These are phyloP conservation scores for Conringia planisiliqua DNA, from an alignment of 345 rosid species.

Conservation along the genomic window DNA sequence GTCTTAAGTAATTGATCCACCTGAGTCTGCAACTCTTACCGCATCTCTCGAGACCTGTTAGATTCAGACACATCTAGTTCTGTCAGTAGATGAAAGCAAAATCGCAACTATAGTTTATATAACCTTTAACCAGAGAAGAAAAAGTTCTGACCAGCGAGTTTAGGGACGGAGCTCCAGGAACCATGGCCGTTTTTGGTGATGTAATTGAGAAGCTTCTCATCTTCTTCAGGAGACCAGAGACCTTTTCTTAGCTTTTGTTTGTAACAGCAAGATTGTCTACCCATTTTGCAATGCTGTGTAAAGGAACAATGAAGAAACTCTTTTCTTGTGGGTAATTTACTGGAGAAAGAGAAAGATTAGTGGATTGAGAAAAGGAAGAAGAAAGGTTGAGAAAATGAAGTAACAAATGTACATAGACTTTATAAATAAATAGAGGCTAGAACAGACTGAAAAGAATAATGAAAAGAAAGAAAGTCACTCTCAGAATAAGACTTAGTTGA, in stretches of 20 bases:
- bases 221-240: conserved; percentile 87
- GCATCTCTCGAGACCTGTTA: conserved; percentile 26
- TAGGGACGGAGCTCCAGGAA: conserved; percentile 83
- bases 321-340: neutral
- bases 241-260: conserved; percentile 78
- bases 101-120: neutral
- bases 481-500: conserved; percentile 5
- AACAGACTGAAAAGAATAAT: neutral
- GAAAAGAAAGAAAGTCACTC: neutral
- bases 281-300: conserved; percentile 39
- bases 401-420: conserved; percentile 20
- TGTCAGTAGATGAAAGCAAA: neutral
- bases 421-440: neutral
- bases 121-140: neutral
- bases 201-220: conserved; percentile 63
- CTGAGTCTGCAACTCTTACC: conserved; percentile 81
- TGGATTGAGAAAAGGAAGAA: conserved; percentile 34
- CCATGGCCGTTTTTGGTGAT: conserved; percentile 66
- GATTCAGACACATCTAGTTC: neutral
- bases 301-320: neutral
- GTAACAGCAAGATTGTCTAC: conserved; percentile 60
- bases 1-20: conserved; percentile 88
- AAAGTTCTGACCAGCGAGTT: conserved; percentile 49
- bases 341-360: neutral
- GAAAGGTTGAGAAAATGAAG: conserved; percentile 43